phyloP scores from a whole-genome alignment of 441 rosid genomes.

The Jatropha podagrica region DNA sequence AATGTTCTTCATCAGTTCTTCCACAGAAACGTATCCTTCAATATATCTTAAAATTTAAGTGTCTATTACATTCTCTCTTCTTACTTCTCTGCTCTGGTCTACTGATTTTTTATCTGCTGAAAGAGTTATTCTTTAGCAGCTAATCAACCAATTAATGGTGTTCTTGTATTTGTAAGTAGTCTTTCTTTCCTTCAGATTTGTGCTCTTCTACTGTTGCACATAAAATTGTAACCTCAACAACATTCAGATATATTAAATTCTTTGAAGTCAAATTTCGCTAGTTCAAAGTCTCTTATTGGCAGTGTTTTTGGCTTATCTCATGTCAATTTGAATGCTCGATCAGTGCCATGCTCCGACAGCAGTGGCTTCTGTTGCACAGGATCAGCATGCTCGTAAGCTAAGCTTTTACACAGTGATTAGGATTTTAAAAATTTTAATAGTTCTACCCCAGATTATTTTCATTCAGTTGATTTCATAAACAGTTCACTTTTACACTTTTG shows the following conservation, averaged over 20 bases:
- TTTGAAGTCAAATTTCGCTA: conserved; percentile 42
- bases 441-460: no score
- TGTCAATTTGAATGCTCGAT: conserved; percentile 37
- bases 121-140: background rate
- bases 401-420: conserved; percentile 13
- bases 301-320: conserved; percentile 56
- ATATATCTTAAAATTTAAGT: conserved; percentile 6
- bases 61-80: background rate
- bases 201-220: conserved; percentile 8
- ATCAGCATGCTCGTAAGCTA: conserved; percentile 84
- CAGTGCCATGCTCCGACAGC: conserved; percentile 44
- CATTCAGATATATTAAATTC: conserved; percentile 57
- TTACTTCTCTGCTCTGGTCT: background rate
- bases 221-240: conserved; percentile 37
- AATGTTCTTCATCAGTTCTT: conserved; percentile 44
- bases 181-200: background rate
- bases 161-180: background rate
- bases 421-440: background rate
- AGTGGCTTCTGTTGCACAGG: conserved; percentile 38
- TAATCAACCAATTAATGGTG: background rate
- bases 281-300: conserved; percentile 49
- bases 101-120: background rate
- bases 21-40: conserved; percentile 69
- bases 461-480: background rate
- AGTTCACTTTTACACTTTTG: background rate